These are phyloP conservation scores for Xylariaceae sp. DNA, from an alignment of 2,329 filamentous ascomycete species.

Conservation along the genomic window DNA sequence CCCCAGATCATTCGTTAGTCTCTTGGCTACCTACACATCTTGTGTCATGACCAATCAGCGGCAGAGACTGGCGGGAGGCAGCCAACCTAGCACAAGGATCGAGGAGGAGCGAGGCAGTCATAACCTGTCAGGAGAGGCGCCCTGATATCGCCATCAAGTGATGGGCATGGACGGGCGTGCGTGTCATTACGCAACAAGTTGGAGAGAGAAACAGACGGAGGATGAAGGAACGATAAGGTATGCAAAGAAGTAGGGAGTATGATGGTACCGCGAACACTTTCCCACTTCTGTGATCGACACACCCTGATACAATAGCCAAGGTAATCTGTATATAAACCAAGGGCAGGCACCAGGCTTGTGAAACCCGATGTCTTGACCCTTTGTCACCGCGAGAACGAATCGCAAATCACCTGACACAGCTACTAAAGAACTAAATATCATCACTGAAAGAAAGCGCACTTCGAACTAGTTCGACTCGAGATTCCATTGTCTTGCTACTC, in stretches of 20 bases:
- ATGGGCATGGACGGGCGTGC: neutral
- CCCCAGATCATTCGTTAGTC: conserved; percentile 6
- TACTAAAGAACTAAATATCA: conserved; percentile 17
- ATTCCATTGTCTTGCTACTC: conserved; percentile 11
- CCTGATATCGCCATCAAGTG: neutral
- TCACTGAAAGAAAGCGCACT: neutral
- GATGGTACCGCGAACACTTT: too few species aligned
- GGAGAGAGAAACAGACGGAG: neutral
- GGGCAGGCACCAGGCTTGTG: conserved; percentile 8
- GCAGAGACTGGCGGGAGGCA: conserved; percentile 9
- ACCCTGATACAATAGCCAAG: too few species aligned
- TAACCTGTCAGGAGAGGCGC: neutral
- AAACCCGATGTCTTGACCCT: conserved; percentile 7
- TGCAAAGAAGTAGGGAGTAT: neutral
- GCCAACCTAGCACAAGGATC: conserved; percentile 2
- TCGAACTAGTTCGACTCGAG: neutral
- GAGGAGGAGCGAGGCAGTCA: neutral
- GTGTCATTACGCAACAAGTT: conserved; percentile 11
- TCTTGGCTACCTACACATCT: conserved; percentile 12
- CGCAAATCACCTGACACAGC: conserved; percentile 4
- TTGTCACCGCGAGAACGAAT: conserved; percentile 23
- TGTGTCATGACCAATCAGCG: conserved; percentile 15
- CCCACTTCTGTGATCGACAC: too few species aligned
- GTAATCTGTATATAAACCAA: conserved; percentile 20
- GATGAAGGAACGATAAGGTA: neutral